These are phyloP conservation scores for Flaveria bidentis DNA, from an alignment of 129 eudicot species.

Conservation along the genomic window DNA sequence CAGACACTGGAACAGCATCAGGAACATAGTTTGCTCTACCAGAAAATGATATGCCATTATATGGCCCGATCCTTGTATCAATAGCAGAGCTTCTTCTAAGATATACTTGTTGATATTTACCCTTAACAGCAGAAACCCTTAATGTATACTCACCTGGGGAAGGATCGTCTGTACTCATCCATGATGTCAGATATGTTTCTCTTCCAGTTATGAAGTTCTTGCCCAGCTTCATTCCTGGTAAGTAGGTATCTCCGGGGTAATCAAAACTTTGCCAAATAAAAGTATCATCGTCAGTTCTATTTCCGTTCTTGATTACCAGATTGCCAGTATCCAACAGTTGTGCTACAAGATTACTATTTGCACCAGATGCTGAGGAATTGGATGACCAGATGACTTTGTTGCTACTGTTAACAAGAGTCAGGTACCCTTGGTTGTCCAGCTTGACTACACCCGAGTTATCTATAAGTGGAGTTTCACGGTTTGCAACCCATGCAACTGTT, in stretches of 20 bases:
- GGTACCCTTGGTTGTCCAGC: conserved; percentile 28
- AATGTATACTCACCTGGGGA: conserved; percentile 22
- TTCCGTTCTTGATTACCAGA: conserved; percentile 26
- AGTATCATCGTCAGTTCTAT: neutral
- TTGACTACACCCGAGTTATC: conserved; percentile 16
- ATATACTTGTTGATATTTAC: conserved; percentile 21
- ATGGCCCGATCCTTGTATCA: conserved; percentile 19
- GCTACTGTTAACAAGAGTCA: conserved; percentile 13
- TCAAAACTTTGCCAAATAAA: conserved; percentile 25
- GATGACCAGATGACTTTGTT: conserved; percentile 33
- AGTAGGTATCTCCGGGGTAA: conserved; percentile 27
- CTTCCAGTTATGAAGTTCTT: conserved; percentile 25
- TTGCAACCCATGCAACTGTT: conserved; percentile 35
- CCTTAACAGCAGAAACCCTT: neutral
- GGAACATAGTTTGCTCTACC: conserved; percentile 15
- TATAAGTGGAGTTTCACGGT: conserved; percentile 16
- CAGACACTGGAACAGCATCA: neutral
- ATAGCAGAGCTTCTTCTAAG: conserved; percentile 1
- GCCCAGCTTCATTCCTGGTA: conserved; percentile 21
- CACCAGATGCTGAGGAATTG: conserved; percentile 20
- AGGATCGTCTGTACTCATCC: conserved; percentile 32
- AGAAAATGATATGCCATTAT: conserved; percentile 23
- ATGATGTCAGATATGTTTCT: conserved; percentile 25
- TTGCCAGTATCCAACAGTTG: conserved; percentile 37
- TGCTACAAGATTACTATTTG: conserved; percentile 10